These are phyloP conservation scores for Bolboschoenus planiculmis DNA, from an alignment of 176 grass and related monocot species.

Conservation along the genomic window DNA sequence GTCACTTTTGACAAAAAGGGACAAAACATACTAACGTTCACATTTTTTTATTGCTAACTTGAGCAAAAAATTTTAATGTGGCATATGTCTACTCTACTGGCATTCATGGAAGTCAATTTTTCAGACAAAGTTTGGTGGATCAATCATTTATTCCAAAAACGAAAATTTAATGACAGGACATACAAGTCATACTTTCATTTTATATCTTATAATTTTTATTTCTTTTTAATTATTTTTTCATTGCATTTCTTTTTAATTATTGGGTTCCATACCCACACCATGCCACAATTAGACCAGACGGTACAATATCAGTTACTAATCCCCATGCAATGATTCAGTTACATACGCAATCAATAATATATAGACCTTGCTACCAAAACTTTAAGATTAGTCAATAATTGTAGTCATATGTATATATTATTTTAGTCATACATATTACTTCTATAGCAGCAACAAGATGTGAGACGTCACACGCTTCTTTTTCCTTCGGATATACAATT, in stretches of 20 bases:
- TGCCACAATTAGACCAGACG: not conserved
- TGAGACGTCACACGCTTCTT: not conserved
- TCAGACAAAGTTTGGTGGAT: not conserved
- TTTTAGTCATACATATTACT: not conserved
- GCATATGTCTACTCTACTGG: not conserved
- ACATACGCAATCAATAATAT: not conserved
- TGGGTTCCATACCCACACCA: not conserved
- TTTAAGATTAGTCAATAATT: not conserved
- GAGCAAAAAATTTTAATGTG: not conserved
- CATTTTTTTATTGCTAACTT: not conserved
- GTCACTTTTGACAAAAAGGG: slow-evolving; percentile 12
- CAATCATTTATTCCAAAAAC: not conserved
- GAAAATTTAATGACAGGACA: not conserved
- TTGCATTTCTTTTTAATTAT: not conserved
- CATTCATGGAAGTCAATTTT: not conserved
- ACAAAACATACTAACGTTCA: not conserved
- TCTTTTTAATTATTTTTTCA: not conserved
- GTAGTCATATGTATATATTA: not conserved
- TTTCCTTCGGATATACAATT: not conserved
- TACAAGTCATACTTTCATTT: not conserved
- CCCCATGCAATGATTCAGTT: not conserved
- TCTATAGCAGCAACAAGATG: not conserved
- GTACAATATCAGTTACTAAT: not conserved
- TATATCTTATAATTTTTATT: not conserved
- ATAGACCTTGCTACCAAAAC: not conserved